Evolutionary conservation across 106 monocot genomes (phyloP), one percentile per base, ranked within the genome.

Genomic region (Apostasia ramifera): DNA sequence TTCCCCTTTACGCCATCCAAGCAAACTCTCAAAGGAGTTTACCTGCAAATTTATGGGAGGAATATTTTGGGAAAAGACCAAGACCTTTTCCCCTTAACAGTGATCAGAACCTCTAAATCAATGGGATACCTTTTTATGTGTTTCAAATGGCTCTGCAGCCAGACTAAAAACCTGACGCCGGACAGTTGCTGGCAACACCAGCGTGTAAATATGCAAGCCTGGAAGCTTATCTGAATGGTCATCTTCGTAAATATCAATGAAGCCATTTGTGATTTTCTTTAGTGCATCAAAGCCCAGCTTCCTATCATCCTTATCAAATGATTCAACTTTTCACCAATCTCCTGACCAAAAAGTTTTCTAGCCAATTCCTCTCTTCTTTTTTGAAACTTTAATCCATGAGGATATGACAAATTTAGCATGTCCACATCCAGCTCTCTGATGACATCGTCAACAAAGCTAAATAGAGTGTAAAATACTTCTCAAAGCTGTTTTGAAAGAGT

Each of bases 401-500:
- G 3, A 59, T 40, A 0, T 2, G 38, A 40, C 39, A 37, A 40
- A 2, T 8, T 2, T 13, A 56, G 13, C 6, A 56, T 56, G 12
- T 56, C 12, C 2, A 12, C 8, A 4, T 76, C 79, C 61, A 86
- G 53, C 41, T 79, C 72, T 62, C 55, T 73, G 8, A 83, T 63
- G 60, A 70, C 66, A 78, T 91, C 87, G 58, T 60, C 9, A 3
- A 79, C 61, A 66, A 91, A 86, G 12, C 68, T 70, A 41, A 87
- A 82, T 67, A 91, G 57, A 3, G 82, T 91, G 76, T 91, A 73
- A 85, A 91, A 53, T 87, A 88, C 55, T 91, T 87, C 55, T 76
- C 80, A 76, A 91, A 87, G 72, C 88, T 91, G 57, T 91, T 91
- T 56, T 91, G 91, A 69, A 87, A 87, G 3, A 85, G 59, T 4